Base-by-base conservation (phyloP, 352 stramenopile species). In the Globisporangium middletonii region DNA sequence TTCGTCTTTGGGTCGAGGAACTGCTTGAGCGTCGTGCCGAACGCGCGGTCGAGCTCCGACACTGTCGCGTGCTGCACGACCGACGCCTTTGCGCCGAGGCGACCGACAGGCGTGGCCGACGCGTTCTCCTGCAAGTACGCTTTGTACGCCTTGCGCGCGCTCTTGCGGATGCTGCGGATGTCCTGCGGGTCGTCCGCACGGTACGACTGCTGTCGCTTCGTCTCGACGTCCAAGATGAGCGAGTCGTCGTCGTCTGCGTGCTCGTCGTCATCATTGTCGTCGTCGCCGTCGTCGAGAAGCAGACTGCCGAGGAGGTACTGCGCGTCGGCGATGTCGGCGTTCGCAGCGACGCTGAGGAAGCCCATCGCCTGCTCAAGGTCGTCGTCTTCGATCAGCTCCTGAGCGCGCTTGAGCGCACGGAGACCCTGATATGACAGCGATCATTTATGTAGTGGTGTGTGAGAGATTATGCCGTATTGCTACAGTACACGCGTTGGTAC, bases 121-220 rank as follows among this genome's bases (percentile, higher is more conserved):
- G 67, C 74, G 59, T 85, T 72, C 42, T 70, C 64, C 50, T 75
- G 54, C 51, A 90, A 48, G 60, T 92, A 89, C 64, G 82, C 69
- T 50, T 88, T 88, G 75, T 94, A 93, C 13, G 76, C 69, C 44
- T 77, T 69, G 42, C 85, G 80, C 37, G 85, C 85, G 41, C 71
- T 75, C 73, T 92, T 92, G 47, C 80, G 77, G 63, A 94, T 94
- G 23, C 73, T 80, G 19, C 74, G 75, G n/a, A 93, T 77, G 55
- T 90, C 75, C 41, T 80, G 53, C 2, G 71, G 68, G 50, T 89
- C 77, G n/a, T 82, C 68, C 0, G 55, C 30, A 35, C 77, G 62
- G 47, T 70, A 61, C 5, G 67, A 75, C 45, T 60, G 69, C 18
- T 81, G 79, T 33, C 85, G 79, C 63, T 89, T 86, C n/a, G 68